Conservation (phyloP, 1,284 basidiomycete genomes). For the Ganoderma leucocontextum region DNA sequence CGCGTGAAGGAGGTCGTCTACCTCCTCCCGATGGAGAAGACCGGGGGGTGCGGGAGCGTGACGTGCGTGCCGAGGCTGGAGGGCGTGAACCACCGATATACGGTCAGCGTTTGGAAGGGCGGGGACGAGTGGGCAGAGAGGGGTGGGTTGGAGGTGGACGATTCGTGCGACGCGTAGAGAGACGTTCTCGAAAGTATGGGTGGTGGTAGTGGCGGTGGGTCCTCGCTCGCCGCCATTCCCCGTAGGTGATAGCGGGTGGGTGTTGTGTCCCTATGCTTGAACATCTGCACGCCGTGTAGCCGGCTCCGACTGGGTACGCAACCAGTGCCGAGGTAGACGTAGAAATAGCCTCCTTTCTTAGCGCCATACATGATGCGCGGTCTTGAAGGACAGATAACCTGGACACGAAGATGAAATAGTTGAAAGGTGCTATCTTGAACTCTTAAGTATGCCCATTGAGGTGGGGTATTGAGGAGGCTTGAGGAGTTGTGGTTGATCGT, state of each 20-base stretch:
- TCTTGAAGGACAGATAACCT: constrained; percentile 62
- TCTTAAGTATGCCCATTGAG: too few relatives aligned
- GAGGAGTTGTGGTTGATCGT: too few relatives aligned
- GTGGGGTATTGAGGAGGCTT: too few relatives aligned
- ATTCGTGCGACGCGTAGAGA: constrained; percentile 51
- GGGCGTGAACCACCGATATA: constrained; percentile 86
- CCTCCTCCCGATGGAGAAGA: constrained; percentile 72
- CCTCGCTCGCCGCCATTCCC: neutral
- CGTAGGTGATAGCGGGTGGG: constrained; percentile 46
- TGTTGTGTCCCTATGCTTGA: constrained; percentile 62
- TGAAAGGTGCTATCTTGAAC: constrained; percentile 46
- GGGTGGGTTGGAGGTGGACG: constrained; percentile 46
- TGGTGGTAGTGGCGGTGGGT: too few relatives aligned
- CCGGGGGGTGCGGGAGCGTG: constrained; percentile 79
- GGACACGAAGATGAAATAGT: constrained; percentile 67
- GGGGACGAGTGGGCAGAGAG: constrained; percentile 17
- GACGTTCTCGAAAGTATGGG: too few relatives aligned
- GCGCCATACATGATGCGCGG: constrained; percentile 66
- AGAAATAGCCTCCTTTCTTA: constrained; percentile 68
- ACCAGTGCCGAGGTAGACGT: constrained; percentile 70
- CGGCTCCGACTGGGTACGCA: constrained; percentile 68
- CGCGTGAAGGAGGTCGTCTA: constrained; percentile 88
- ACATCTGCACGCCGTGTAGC: constrained; percentile 57
- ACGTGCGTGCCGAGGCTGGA: constrained; percentile 78
- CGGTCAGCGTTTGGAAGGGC: constrained; percentile 63